Percentiles rank a stretch among this genome's conserved stretches.
Evolutionary conservation across 306 rosid species (phyloP).

Genomic region (Elaeagnus macrophylla): DNA sequence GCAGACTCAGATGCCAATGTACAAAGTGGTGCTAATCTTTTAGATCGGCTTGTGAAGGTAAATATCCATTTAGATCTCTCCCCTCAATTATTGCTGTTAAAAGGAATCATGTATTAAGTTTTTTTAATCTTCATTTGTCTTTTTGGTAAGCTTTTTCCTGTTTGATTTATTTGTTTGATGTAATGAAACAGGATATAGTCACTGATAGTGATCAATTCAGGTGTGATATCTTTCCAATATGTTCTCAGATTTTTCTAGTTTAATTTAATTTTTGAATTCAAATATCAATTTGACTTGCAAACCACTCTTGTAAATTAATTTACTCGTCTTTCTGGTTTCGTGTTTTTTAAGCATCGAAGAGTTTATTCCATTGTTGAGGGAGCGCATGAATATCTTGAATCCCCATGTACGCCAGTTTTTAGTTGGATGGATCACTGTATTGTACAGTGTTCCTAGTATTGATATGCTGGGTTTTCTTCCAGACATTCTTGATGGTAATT

Average conservation of each 20-base stretch:
- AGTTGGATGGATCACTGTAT: constrained; percentile 99
- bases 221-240: constrained; percentile 34
- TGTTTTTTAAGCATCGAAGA: constrained; percentile 76
- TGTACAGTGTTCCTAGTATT: constrained; percentile 96
- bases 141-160: background rate
- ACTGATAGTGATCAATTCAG: constrained; percentile 99
- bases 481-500: constrained; percentile 78
- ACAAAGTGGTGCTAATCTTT: constrained; percentile 97
- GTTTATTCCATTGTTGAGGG: constrained; percentile 94
- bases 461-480: constrained; percentile 99
- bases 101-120: background rate
- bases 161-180: constrained; percentile 25
- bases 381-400: constrained; percentile 96
- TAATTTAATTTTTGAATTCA: constrained; percentile 11
- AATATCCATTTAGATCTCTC: background rate
- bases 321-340: constrained; percentile 13
- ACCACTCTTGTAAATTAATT: constrained; percentile 11
- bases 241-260: constrained; percentile 15
- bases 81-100: constrained; percentile 4
- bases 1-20: constrained; percentile 93
- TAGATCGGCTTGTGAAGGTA: constrained; percentile 98
- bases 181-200: constrained; percentile 85
- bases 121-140: too few species aligned
- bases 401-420: constrained; percentile 98
- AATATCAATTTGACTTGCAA: constrained; percentile 4